phyloP scores from a whole-genome alignment of 1,139 yeast species.

The Eremothecium cymbalariae region DNA sequence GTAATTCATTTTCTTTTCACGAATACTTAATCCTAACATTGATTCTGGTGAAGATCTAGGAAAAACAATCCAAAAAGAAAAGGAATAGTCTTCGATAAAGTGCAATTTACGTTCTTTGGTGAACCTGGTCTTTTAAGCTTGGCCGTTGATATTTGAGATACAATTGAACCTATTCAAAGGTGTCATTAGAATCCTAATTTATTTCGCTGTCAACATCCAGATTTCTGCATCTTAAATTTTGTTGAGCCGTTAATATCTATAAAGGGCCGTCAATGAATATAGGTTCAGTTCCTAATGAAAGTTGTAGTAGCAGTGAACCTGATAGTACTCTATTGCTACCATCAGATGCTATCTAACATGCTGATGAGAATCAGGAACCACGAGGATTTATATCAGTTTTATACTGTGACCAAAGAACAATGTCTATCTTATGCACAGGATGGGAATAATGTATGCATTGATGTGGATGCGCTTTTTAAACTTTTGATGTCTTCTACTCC shows the following conservation, averaged over 20 bases:
- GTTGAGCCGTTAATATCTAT: no score
- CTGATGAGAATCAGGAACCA: conserved; percentile 8
- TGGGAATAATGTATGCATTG: conserved; percentile 2
- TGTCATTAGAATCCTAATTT: no score
- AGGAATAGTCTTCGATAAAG: no score
- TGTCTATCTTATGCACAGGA: conserved; percentile 3
- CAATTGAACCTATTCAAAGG: no score
- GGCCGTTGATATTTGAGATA: no score
- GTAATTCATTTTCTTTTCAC: conserved; percentile 1
- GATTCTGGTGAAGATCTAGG: background rate
- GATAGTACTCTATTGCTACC: conserved; percentile 6
- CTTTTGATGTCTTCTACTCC: conserved; percentile 8
- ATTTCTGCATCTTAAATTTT: no score
- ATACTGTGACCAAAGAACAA: conserved; percentile 7
- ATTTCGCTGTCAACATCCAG: no score
- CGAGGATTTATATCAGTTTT: conserved; percentile 9
- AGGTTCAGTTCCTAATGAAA: conserved; percentile 3
- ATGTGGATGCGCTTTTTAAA: conserved; percentile 9
- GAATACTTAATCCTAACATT: background rate
- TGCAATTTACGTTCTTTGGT: no score
- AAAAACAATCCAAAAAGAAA: no score
- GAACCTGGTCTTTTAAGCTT: no score
- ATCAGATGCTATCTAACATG: conserved; percentile 8
- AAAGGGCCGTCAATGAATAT: conserved; percentile 5
- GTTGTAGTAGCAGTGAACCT: background rate